Base-by-base conservation (phyloP, 1,284 basidiomycete species). In the Phenoliferia sp. region DNA sequence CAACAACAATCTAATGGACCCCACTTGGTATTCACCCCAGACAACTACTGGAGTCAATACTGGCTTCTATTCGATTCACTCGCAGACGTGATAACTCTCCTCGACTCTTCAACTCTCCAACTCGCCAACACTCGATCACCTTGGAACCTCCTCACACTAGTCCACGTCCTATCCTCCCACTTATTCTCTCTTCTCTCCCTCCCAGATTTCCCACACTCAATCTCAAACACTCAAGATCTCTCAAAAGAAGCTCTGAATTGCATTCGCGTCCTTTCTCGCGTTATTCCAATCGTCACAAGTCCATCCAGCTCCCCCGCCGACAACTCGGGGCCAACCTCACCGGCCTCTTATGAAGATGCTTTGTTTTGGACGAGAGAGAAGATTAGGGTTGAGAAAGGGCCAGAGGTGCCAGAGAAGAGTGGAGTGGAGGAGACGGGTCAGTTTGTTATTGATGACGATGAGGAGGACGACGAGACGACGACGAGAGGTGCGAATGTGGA, bases 251-350 rank as follows among this genome's bases (percentile, higher is more conserved):
- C 88, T 1, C 83, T 96, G 52, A 96, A 94, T 76, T 93, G 92
- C 76, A 77, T 95, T 32, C 85, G 94, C 34, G 85, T 96, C 9
- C 84, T 97, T 28, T 88, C 90, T 68, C 85, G 93, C 65, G 84
- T 95, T n/a, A 80, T 95, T 17, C 92, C 92, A 2, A 87, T 93
- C 19, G 81, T 94, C 54, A 93, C 93, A 76, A 92, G n/a, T n/a
- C n/a, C n/a, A n/a, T n/a, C n/a, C n/a, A n/a, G n/a, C n/a, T n/a
- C n/a, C n/a, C n/a, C n/a, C n/a, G n/a, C n/a, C n/a, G n/a, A n/a
- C n/a, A n/a, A n/a, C n/a, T n/a, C n/a, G 94, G 77, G 48, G 54
- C 7, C 54, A 26, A 2, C 82, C 86, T 16, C 88, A 92, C 69
- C 32, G 44, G 4, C 22, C 76, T 82, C 9, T 86, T 90, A n/a